Evolutionary conservation across 768 basidiomycete genomes (phyloP), one percentile per base, ranked within the genome.

Genomic region (Pleurotus giganteus): DNA sequence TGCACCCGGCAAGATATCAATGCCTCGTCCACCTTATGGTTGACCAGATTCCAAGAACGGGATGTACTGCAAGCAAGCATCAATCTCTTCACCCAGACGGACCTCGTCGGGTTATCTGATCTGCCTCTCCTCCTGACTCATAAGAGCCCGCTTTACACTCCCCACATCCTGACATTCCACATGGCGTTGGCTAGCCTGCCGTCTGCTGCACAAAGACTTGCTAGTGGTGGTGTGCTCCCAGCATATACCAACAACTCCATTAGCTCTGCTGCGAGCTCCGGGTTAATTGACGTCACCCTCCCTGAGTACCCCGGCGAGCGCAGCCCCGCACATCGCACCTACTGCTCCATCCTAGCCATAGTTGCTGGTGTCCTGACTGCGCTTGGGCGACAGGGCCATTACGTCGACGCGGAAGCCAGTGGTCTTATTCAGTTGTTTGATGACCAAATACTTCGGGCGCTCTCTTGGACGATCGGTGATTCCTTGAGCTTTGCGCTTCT

Each of bases 201-300:
- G 0, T 78, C 82, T 1, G 86, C 91, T 0, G 93, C 94, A 0
- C 94, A 96, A 66, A 75, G 89, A 55, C 80, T 97, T 23, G 92
- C 93, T 4, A 85, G 86, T 60, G 91, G 89, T 58, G 92, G 93
- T 28, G 75, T 92, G 1, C 71, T 96, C 17, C 71, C 85, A 0
- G 89, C 93, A 0, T 94, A 96, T 65, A 87, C 85, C 64, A 90
- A 89, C 61, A 94, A 90, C 65, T 79, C 79, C 44, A 83, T 97
- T 63, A 90, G 84, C 49, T 70, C 80, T 15, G 82, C 84, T n/a
- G 85, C 92, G 58, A 88, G 88, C 59, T 74, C 82, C 3, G 94
- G 94, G 1, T 65, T 78, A 58, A 80, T 98, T 39, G 83, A 88
- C 23, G 81, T 85, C 21, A 67, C 76, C 1, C 67, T 89, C 9